Base-by-base conservation (phyloP, 176 grass and related monocot genomes). In the Chloris gayana region DNA sequence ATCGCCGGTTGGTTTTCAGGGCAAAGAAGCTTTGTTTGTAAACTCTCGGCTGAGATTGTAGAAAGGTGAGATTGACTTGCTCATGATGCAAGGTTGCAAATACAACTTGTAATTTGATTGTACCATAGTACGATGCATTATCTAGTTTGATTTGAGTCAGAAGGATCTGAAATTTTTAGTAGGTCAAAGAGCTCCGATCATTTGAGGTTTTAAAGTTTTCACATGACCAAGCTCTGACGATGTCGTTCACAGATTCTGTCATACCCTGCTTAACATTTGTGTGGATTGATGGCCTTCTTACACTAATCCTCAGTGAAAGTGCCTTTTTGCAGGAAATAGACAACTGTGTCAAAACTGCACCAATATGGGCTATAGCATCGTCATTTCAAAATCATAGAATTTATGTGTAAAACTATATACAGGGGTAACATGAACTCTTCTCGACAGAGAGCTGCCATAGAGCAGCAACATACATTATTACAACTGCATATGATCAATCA, bases 51-150 rank as follows among this genome's bases (percentile, higher is more conserved):
- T 30, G 30, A 30, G 27, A 25, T 30, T 84, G 64, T 80, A 80
- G 69, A 84, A 19, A 85, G 53, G 76, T 76, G 71, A 85, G 34
- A 14, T n/a, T 84, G 30, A 75, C 51, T 75, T 64, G 34, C 17
- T 75, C 31, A 63, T 88, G 63, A 79, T 84, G 64, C 41, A 19
- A 64, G 35, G 63, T 69, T 80, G 64, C 51, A 37, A 37, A 37
- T 37, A 37, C 35, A 37, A 37, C 35, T 37, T 37, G 35, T 37
- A 37, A 37, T 5, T 37, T 37, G 35, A 37, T 37, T 37, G 35
- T 37, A 37, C 35, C 35, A 37, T 37, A 37, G 35, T 37, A 37
- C 35, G 35, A 37, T 37, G 3, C 35, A 37, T 37, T 37, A 37
- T 37, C 35, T 37, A 37, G 35, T 37, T 35, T 37, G 4, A 37